Conservation (phyloP, 768 basidiomycete genomes). For the Chiua virens region DNA sequence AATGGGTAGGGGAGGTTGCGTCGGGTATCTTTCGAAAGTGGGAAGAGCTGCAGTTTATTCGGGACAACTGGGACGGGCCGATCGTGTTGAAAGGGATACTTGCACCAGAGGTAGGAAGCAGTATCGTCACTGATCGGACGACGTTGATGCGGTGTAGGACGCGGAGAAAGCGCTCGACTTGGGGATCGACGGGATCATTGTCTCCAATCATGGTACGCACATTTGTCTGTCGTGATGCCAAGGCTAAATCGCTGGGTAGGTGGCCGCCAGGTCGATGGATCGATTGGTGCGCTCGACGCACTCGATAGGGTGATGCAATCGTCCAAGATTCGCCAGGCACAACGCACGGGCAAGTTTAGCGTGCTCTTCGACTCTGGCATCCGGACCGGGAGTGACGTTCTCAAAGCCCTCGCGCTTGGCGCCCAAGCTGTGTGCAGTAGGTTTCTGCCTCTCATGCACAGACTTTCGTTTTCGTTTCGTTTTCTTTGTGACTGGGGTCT, state of each 20-base stretch:
- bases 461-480: not conserved
- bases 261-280: constrained; percentile 77
- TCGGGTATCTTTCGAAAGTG: constrained; percentile 44
- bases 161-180: constrained; percentile 60
- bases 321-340: constrained; percentile 53
- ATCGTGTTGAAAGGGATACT: constrained; percentile 50
- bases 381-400: constrained; percentile 52
- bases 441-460: constrained; percentile 9
- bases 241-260: constrained; percentile 37
- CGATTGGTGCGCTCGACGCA: constrained; percentile 69
- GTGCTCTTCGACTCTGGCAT: constrained; percentile 70
- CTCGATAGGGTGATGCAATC: constrained; percentile 70
- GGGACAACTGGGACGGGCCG: constrained; percentile 48
- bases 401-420: constrained; percentile 57
- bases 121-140: not conserved
- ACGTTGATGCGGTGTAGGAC: constrained; percentile 27
- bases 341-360: constrained; percentile 58
- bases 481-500: not conserved
- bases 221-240: not conserved
- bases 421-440: constrained; percentile 50
- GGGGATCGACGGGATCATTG: constrained; percentile 70
- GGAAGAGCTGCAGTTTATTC: constrained; percentile 46
- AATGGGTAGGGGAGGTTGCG: constrained; percentile 39
- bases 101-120: constrained; percentile 14
- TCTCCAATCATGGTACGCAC: constrained; percentile 73